Conservation (phyloP, 306 rosid genomes). For the Gillenia trifoliata region DNA sequence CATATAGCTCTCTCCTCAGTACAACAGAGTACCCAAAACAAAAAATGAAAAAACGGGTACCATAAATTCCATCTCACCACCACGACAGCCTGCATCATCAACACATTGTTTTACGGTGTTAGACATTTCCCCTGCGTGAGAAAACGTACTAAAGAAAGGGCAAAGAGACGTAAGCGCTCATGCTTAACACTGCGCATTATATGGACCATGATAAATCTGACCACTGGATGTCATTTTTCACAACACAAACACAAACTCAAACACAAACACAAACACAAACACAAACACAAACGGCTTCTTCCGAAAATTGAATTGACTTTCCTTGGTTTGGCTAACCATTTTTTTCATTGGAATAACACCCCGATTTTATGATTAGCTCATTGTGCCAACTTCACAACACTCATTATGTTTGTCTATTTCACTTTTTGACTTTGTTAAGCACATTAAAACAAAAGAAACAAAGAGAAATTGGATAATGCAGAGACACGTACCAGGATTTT, state of each 20-base stretch:
- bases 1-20: neutral
- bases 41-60: slow-evolving; percentile 67
- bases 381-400: neutral
- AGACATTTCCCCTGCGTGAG: neutral
- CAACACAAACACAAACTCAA: neutral
- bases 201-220: neutral
- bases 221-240: neutral
- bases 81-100: slow-evolving; percentile 71
- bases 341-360: neutral
- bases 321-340: neutral
- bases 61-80: slow-evolving; percentile 41
- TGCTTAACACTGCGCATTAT: neutral
- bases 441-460: neutral
- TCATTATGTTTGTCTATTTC: neutral
- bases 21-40: slow-evolving; percentile 4
- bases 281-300: neutral
- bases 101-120: slow-evolving; percentile 21
- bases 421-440: neutral
- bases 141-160: neutral
- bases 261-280: too few relatives aligned
- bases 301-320: neutral
- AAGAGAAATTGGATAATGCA: neutral
- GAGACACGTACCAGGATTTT: slow-evolving; percentile 68
- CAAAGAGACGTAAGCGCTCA: neutral
- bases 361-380: neutral